These are phyloP conservation scores for Umbelopsis vinacea DNA, from an alignment of 192 early-diverging fungal genomes.

Conservation along the genomic window DNA sequence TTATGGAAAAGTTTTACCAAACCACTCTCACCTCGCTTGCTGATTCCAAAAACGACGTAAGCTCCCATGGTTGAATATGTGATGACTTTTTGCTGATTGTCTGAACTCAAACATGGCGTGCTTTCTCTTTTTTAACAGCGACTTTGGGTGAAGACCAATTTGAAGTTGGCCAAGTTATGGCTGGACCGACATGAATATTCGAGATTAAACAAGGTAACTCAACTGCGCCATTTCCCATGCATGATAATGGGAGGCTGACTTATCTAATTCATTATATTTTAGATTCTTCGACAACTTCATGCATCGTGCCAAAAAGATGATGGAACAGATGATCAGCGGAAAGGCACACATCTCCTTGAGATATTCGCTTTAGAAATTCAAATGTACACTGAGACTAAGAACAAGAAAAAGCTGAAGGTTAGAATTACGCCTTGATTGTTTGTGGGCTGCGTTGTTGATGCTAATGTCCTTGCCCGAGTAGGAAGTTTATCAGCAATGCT, in stretches of 20 bases:
- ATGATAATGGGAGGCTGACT: neutral
- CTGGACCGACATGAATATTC: conserved; percentile 81
- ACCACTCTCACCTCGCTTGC: conserved; percentile 73
- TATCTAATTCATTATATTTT: neutral
- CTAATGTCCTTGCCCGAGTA: conserved; percentile 19
- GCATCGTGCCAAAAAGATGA: conserved; percentile 77
- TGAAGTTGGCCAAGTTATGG: conserved; percentile 86
- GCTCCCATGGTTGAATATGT: neutral
- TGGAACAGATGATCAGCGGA: conserved; percentile 84
- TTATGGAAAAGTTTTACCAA: conserved; percentile 85
- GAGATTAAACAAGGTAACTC: conserved; percentile 65
- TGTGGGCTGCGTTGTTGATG: neutral
- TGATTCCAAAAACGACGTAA: conserved; percentile 83
- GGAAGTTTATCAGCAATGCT: conserved; percentile 86
- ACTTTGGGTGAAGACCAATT: conserved; percentile 84
- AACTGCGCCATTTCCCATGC: too few relatives aligned
- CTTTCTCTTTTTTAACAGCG: conserved; percentile 46
- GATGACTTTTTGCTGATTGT: neutral
- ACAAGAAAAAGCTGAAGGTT: conserved; percentile 87
- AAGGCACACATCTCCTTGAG: conserved; percentile 93
- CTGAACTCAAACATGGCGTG: neutral
- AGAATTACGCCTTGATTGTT: neutral
- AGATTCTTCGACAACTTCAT: conserved; percentile 79
- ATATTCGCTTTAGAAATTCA: conserved; percentile 95
- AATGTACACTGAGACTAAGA: conserved; percentile 91